Base-by-base conservation (phyloP, 495 filamentous ascomycete genomes). In the Aspergillus panamensis region DNA sequence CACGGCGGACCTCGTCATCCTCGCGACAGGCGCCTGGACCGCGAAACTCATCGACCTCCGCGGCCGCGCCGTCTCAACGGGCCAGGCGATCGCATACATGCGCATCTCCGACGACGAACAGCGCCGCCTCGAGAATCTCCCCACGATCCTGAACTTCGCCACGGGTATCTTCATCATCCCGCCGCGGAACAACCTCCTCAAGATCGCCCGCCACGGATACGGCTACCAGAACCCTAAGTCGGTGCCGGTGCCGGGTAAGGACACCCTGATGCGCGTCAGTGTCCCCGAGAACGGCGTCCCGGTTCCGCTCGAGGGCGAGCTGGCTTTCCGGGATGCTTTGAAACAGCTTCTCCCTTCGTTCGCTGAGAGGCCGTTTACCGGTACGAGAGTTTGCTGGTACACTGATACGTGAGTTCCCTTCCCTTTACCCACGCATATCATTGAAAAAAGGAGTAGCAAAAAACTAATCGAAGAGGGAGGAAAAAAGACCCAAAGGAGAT, bases 11-110 rank as follows among this genome's bases (percentile, higher is more conserved):
- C 77, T 97, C 5, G 84, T 87, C 14, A 73, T 97, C 53, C 77
- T 96, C 7, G 91, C 94, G 0, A 84, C 91, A 0, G 94, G 94
- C 6, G 89, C 94, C 1, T 97, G 92, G 92, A 88, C 89, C 6
- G 78, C 82, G 0, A 74, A 78, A 0, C 73, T 98, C 8, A 73
- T 98, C 44, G 88, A 96, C 72, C 72, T 97, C 1, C 74, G 84
- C n/a, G 90, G 89, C 3, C 80, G 87, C 19, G 85, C 83, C 3
- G 77, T 85, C 39, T 86, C 91, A 2, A 92, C 88, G 0, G 94
- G 89, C 1, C 94, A 98, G 66, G 81, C 86, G 0, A 67, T 97
- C 25, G 86, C 80, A 1, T 97, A 96, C 75, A 68, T 96, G 31
- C 70, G 77, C 53, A 69, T 96, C 50, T 85, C 85, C 0, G 75